phyloP scores from a whole-genome alignment of 495 filamentous ascomycete species.

The Talaromyces nanjingensis region DNA sequence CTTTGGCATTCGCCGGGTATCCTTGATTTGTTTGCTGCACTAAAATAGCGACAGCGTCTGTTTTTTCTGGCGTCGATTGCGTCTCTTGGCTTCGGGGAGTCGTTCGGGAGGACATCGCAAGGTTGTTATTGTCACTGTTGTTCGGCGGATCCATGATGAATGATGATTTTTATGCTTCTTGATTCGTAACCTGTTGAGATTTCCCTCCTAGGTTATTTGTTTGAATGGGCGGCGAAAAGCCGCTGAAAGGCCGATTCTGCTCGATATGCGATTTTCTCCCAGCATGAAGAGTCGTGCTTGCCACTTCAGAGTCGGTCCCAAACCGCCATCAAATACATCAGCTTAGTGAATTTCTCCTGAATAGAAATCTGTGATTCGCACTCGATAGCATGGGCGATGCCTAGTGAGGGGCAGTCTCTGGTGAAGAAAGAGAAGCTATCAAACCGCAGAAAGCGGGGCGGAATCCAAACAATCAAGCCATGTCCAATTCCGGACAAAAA shows the following conservation, averaged over 20 bases:
- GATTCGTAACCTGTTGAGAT: not conserved
- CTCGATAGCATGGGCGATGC: not conserved
- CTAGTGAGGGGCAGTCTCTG: not conserved
- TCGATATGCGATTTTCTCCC: not conserved
- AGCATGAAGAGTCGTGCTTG: not conserved
- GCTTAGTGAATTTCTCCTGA: not conserved
- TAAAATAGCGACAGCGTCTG: not conserved
- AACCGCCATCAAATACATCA: not conserved
- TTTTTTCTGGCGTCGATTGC: constrained; percentile 1
- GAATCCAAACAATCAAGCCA: not conserved
- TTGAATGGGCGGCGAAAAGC: not conserved
- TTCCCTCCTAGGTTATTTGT: not conserved
- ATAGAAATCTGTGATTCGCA: not conserved
- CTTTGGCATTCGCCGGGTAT: constrained; percentile 25
- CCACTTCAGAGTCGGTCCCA: not conserved
- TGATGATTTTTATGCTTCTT: not conserved
- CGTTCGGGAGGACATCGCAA: not conserved
- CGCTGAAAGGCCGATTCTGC: not conserved
- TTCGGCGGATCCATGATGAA: constrained; percentile 1
- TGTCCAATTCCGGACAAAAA: not conserved
- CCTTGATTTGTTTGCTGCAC: not conserved
- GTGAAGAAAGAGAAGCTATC: not conserved
- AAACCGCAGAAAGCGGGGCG: constrained; percentile 1
- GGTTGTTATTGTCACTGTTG: not conserved
- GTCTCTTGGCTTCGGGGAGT: constrained; percentile 6